Evolutionary conservation across 2,329 filamentous ascomycete species (phyloP).

Genomic region (Xylariaceae sp.): DNA sequence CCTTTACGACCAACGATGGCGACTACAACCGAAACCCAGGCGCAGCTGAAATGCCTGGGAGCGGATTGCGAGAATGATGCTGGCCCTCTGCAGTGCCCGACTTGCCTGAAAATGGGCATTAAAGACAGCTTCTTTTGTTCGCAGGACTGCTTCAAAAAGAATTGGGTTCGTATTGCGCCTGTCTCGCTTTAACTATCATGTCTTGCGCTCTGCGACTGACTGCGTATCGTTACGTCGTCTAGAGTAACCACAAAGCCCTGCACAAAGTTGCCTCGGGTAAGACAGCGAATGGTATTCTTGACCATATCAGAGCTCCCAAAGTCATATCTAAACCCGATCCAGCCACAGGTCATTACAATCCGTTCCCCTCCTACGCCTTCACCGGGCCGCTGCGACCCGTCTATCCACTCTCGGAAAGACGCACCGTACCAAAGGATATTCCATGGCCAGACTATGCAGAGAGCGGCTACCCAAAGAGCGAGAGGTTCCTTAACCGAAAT

Average conservation of each 20-base stretch:
- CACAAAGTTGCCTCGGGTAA: slow-evolving; percentile 72
- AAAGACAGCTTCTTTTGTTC: slow-evolving; percentile 96
- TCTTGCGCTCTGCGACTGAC: slow-evolving; percentile 14
- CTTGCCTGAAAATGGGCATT: slow-evolving; percentile 86
- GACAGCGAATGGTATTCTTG: slow-evolving; percentile 70
- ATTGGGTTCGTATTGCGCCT: slow-evolving; percentile 76
- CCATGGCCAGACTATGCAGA: slow-evolving; percentile 85
- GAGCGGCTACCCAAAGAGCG: slow-evolving; percentile 75
- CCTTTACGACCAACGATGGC: slow-evolving; percentile 40
- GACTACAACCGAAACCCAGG: slow-evolving; percentile 54
- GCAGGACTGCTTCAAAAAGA: slow-evolving; percentile 98
- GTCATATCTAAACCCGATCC: slow-evolving; percentile 89
- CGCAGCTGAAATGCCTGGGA: slow-evolving; percentile 77
- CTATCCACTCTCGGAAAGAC: slow-evolving; percentile 78
- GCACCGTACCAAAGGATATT: slow-evolving; percentile 80
- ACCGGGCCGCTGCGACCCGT: slow-evolving; percentile 84
- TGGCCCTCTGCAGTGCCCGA: slow-evolving; percentile 88
- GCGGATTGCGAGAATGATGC: slow-evolving; percentile 87
- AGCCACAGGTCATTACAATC: slow-evolving; percentile 90
- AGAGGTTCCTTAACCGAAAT: slow-evolving; percentile 70
- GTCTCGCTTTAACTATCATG: slow-evolving; percentile 5
- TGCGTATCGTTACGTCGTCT: slow-evolving; percentile 3
- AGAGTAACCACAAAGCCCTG: slow-evolving; percentile 82
- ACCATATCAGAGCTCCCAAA: slow-evolving; percentile 76
- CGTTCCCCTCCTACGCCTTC: slow-evolving; percentile 86